Evolutionary conservation across 2,329 filamentous ascomycete species (phyloP).

Genomic region (Tolypocladium album): DNA sequence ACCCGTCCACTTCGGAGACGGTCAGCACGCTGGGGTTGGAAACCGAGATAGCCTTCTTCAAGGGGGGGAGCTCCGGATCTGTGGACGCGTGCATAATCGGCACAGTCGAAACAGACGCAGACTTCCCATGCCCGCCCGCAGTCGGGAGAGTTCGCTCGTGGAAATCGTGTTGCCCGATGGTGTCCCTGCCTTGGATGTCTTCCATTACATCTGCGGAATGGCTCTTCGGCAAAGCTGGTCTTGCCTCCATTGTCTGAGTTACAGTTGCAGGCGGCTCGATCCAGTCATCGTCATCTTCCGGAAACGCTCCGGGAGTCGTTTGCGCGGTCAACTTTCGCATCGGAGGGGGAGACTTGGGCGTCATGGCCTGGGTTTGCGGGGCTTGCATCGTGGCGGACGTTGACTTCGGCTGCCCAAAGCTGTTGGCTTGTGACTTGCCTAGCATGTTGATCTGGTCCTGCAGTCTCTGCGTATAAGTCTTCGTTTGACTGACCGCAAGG

Average conservation of each 20-base stretch:
- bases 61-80: conserved; percentile 13
- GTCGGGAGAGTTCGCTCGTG: conserved; percentile 2
- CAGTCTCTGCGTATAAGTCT: conserved; percentile 85
- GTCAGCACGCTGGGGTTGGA: conserved; percentile 44
- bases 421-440: conserved; percentile 44
- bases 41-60: conserved; percentile 51
- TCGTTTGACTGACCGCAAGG: conserved; percentile 48
- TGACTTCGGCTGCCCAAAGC: conserved; percentile 36
- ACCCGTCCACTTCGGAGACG: conserved; percentile 28
- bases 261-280: conserved; percentile 39
- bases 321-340: conserved; percentile 18
- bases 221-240: conserved; percentile 47
- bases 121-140: conserved; percentile 39
- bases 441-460: conserved; percentile 83
- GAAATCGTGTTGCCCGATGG: conserved; percentile 32
- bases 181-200: conserved; percentile 36
- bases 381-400: conserved; percentile 18
- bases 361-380: conserved; percentile 19
- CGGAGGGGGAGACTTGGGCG: conserved; percentile 17
- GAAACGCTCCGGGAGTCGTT: conserved; percentile 49
- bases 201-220: conserved; percentile 53
- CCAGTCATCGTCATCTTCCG: conserved; percentile 49
- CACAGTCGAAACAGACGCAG: conserved; percentile 50
- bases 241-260: conserved; percentile 18
- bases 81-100: conserved; percentile 13